Base-by-base conservation (phyloP, 2,329 filamentous ascomycete genomes). In the Penicillium hordei region DNA sequence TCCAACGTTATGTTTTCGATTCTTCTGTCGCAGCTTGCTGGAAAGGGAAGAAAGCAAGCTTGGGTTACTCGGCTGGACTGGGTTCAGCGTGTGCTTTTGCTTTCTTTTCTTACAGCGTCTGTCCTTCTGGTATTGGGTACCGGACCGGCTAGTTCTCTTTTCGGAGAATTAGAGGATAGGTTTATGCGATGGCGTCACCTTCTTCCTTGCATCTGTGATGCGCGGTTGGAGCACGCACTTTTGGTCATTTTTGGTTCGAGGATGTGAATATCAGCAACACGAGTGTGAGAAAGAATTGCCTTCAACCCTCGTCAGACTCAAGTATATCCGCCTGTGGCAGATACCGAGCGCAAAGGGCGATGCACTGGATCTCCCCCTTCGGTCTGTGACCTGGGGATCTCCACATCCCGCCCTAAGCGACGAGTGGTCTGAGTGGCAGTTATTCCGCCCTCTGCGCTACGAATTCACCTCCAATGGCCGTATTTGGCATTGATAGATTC, bases 401-500 rank as follows among this genome's bases (percentile, higher is more conserved):
- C 49, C 34, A 48, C 54, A 53, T 52, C 31, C 48, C 49, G 38
- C 45, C 55, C 55, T 6, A 48, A 29, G 53, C 57, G 52, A 58
- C 48, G 56, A 59, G 36, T 44, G 48, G n/a, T 29, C 17, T 23
- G 25, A 57, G 15, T 44, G 29, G n/a, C 36, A 19, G 21, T 40
- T 49, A 40, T 43, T 38, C 46, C 15, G 23, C n/a, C n/a, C 21
- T 23, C 46, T 52, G 8, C 17, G 19, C 29, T 27, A 25, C 21
- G 34, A 42, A 44, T 40, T 55, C 56, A 55, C 23, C 17, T 23
- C 17, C 17, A 51, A 45, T 21, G n/a, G 31, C 25, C 55, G 52
- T 57, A 50, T 46, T 52, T 57, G 58, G 58, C 65, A 42, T 43
- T 63, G 53, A 61, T 82, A 81, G 81, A 79, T 58, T 81, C 81